These are phyloP conservation scores for Albophoma yamanashiensis DNA, from an alignment of 2,329 filamentous ascomycete genomes.

Conservation along the genomic window DNA sequence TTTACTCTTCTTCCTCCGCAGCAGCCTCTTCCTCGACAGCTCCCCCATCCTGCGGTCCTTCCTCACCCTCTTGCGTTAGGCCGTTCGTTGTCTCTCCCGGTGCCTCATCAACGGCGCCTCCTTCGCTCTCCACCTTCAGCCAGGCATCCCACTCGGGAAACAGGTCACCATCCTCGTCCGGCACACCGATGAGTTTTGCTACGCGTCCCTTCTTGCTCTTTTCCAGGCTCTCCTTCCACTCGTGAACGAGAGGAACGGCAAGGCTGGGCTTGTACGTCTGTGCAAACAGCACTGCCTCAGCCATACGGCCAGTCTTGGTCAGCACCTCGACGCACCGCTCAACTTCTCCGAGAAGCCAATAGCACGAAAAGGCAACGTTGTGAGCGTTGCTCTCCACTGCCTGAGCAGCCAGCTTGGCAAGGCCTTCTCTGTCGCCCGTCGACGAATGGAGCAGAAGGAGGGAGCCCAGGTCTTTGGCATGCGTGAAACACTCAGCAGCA, in stretches of 20 bases:
- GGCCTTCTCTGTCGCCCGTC: slow-evolving; percentile 66
- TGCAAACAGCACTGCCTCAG: slow-evolving; percentile 83
- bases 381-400: slow-evolving; percentile 70
- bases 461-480: slow-evolving; percentile 84
- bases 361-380: slow-evolving; percentile 85
- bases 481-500: slow-evolving; percentile 85
- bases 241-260: slow-evolving; percentile 53
- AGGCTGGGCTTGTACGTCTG: slow-evolving; percentile 91
- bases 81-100: slow-evolving; percentile 2
- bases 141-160: slow-evolving; percentile 97
- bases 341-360: slow-evolving; percentile 80
- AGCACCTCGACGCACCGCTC: slow-evolving; percentile 73
- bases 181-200: slow-evolving; percentile 70
- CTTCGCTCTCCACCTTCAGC: slow-evolving; percentile 67
- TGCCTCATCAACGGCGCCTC: slow-evolving; percentile 26
- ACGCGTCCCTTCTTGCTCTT: slow-evolving; percentile 79
- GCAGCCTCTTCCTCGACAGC: slow-evolving; percentile 14
- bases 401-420: slow-evolving; percentile 61
- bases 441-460: slow-evolving; percentile 82
- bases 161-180: slow-evolving; percentile 73
- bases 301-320: slow-evolving; percentile 63
- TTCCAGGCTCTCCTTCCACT: slow-evolving; percentile 79
- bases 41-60: slow-evolving; percentile 10
- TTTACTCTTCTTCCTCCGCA: slow-evolving; percentile 12
- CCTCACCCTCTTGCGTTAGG: slow-evolving; percentile 8